Percentiles rank a stretch among this genome's conserved stretches.
phyloP scores from a whole-genome alignment of 495 filamentous ascomycete species.

The Xylaria palmicola region DNA sequence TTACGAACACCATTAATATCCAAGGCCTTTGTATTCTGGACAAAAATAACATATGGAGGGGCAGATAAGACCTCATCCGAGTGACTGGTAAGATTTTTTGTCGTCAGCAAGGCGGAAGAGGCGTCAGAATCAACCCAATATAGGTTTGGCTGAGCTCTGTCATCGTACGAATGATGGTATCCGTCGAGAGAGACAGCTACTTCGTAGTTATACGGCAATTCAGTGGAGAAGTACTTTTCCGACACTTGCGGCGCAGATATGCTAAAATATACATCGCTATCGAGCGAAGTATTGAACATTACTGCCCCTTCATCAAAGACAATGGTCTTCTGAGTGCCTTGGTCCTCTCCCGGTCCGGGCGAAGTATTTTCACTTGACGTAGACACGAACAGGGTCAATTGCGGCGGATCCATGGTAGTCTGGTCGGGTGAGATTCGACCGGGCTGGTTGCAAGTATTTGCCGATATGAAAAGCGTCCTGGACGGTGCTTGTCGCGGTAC shows the following conservation, averaged over 20 bases:
- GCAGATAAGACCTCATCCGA: conserved; percentile 36
- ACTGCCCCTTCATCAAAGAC: conserved; percentile 60
- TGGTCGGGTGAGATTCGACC: conserved; percentile 40
- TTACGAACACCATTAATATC: conserved; percentile 64
- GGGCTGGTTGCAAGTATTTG: conserved; percentile 80
- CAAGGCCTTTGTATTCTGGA: conserved; percentile 60
- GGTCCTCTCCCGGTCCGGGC: conserved; percentile 61
- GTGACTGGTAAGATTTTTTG: conserved; percentile 60
- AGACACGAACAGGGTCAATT: conserved; percentile 78
- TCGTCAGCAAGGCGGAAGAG: conserved; percentile 71
- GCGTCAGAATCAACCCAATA: conserved; percentile 79
- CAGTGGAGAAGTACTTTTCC: conserved; percentile 48
- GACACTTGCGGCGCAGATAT: conserved; percentile 66
- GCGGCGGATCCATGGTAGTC: conserved; percentile 53
- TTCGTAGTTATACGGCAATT: conserved; percentile 64
- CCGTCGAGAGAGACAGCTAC: conserved; percentile 79
- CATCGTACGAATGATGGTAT: conserved; percentile 63
- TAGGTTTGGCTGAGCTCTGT: conserved; percentile 47
- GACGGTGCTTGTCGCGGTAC: conserved; percentile 28
- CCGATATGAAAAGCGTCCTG: conserved; percentile 68
- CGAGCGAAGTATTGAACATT: conserved; percentile 51
- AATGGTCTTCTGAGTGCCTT: conserved; percentile 42
- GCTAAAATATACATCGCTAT: conserved; percentile 68
- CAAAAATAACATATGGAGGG: conserved; percentile 76
- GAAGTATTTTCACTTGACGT: conserved; percentile 59